phyloP scores from a whole-genome alignment of 148 eudicot genomes.

The Nepenthes mirabilis region DNA sequence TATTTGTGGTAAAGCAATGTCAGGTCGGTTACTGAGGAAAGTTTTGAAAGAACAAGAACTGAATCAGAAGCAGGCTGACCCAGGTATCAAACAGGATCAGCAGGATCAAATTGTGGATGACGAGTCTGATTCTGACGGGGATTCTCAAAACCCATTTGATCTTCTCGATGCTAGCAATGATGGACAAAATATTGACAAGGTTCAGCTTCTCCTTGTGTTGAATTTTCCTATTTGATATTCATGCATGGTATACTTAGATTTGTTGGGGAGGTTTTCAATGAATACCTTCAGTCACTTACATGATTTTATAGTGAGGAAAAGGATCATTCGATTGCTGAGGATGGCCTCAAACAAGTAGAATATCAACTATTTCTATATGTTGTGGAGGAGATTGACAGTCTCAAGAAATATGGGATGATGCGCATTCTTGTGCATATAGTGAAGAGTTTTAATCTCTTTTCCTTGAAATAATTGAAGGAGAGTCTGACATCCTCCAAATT shows the following conservation, averaged over 20 bases:
- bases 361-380: no score
- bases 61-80: conserved; percentile 8
- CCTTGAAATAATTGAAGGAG: no score
- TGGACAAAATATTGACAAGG: conserved; percentile 23
- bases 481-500: no score
- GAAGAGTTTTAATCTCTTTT: no score
- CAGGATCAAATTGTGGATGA: conserved; percentile 15
- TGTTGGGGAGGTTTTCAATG: neutral
- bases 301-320: no score
- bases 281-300: no score
- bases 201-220: conserved; percentile 5
- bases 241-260: neutral
- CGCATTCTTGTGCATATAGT: no score
- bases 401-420: no score
- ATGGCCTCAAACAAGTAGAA: no score
- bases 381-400: no score
- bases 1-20: conserved; percentile 19
- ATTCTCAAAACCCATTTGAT: conserved; percentile 26
- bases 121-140: conserved; percentile 22
- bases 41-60: conserved; percentile 33
- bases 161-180: conserved; percentile 25
- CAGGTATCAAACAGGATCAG: conserved; percentile 11
- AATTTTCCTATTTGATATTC: neutral
- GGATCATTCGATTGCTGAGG: no score
- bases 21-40: conserved; percentile 35